Evolutionary conservation across 2,329 filamentous ascomycete species (phyloP).

Genomic region (Dendryphion nanum): DNA sequence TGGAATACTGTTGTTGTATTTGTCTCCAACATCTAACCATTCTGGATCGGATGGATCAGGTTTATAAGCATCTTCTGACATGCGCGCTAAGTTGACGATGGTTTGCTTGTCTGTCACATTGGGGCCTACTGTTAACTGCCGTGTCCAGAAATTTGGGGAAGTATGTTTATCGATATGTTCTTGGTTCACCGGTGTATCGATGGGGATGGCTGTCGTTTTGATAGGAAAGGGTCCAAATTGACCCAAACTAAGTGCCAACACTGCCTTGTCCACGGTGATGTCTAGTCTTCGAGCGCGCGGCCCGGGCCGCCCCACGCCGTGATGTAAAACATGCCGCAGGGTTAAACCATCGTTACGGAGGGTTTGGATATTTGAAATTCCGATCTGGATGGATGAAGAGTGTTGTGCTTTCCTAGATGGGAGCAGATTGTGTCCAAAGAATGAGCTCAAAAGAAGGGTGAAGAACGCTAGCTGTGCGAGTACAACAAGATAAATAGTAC

Average conservation of each 20-base stretch:
- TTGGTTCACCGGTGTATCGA: conserved; percentile 22
- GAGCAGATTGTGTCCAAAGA: background rate
- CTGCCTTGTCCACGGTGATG: conserved; percentile 20
- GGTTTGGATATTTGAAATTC: background rate
- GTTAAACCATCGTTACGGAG: conserved; percentile 11
- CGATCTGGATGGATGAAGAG: conserved; percentile 1
- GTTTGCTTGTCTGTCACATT: conserved; percentile 34
- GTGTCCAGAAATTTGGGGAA: conserved; percentile 25
- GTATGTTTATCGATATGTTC: conserved; percentile 24
- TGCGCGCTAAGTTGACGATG: conserved; percentile 33
- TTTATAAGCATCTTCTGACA: conserved; percentile 39
- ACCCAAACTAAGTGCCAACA: conserved; percentile 18
- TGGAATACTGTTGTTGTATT: conserved; percentile 29
- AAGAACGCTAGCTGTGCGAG: background rate
- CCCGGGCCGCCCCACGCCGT: conserved; percentile 33
- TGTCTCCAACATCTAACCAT: conserved; percentile 33
- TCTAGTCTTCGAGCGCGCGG: conserved; percentile 33
- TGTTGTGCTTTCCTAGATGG: conserved; percentile 2
- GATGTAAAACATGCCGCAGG: conserved; percentile 34
- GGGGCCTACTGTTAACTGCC: conserved; percentile 28
- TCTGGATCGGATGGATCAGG: conserved; percentile 30
- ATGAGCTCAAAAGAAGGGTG: no score
- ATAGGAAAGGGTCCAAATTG: conserved; percentile 30
- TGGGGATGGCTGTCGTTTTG: conserved; percentile 25
- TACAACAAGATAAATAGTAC: conserved; percentile 2